Base-by-base conservation (phyloP, 768 basidiomycete genomes). In the Lactarius vividus region DNA sequence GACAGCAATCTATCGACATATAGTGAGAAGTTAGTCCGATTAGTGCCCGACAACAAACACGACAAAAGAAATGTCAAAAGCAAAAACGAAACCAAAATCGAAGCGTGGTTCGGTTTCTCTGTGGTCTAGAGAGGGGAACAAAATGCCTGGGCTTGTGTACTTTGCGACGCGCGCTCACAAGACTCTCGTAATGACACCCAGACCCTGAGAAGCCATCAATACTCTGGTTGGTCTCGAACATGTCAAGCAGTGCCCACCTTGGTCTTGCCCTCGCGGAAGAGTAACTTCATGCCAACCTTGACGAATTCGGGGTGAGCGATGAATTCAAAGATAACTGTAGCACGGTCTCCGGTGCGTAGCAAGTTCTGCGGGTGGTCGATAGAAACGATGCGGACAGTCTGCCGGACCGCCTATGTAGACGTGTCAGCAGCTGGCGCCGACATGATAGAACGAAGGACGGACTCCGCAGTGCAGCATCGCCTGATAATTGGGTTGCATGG, bases 241-340 rank as follows among this genome's bases (percentile, higher is more conserved):
- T 52, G 53, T 31, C 23, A n/a, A 16, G n/a, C 40, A 15, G 33
- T 5, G 72, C 80, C 39, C 59, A 88, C 94, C 82, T 97, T 98
- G 0, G 95, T 97, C 80, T 94, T 94, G 4, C 96, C 96, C 77
- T 98, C 97, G 46, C 96, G 82, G 75, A 98, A 95, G 15, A 99
- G 77, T 28, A 96, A 80, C 77, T 95, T 94, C 88, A 92, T 93
- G 31, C 96, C 96, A 70, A 88, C 89, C 75, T 96, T 95, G 69
- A 98, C 80, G 74, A 88, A 96, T 79, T 97, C 96, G 0, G 93
- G 89, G 61, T 91, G 89, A 16, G 91, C 88, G 62, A 96, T 92
- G 73, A 98, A 96, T 78, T 98, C 93, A 71, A 98, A 98, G 39
- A 85, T 84, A n/a, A 98, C 94, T 3, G 88, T 94, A 3, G 94